Conservation (phyloP, 1,284 basidiomycete species). For the Ganoderma leucocontextum region DNA sequence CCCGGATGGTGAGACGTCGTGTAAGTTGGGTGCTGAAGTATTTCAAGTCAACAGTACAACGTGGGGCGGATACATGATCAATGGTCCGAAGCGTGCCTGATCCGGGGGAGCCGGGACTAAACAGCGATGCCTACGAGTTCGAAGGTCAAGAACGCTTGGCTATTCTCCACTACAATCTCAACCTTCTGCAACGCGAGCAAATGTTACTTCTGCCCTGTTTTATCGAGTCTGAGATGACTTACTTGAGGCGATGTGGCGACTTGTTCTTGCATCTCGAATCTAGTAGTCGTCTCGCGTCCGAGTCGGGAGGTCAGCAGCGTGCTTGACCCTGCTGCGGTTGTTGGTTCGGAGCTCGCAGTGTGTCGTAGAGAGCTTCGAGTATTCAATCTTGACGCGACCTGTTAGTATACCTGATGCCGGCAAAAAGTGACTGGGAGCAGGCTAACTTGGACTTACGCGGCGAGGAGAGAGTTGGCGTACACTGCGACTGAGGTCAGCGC, state of each 20-base stretch:
- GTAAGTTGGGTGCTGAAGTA: too few relatives aligned
- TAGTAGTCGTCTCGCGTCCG: background rate
- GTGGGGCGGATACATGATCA: too few relatives aligned
- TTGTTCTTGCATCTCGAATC: background rate
- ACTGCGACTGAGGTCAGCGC: constrained; percentile 7
- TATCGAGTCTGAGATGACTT: background rate
- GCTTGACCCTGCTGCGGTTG: background rate
- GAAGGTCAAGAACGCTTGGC: background rate
- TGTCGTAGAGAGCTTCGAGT: constrained; percentile 14
- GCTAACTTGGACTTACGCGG: constrained; percentile 15
- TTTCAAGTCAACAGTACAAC: background rate
- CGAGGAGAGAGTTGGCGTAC: constrained; percentile 26
- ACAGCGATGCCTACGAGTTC: constrained; percentile 1
- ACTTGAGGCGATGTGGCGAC: background rate
- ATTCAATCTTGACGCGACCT: constrained; percentile 9
- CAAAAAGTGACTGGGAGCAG: background rate
- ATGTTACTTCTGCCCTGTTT: background rate
- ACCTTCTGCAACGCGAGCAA: background rate
- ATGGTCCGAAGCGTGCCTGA: background rate
- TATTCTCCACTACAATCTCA: background rate
- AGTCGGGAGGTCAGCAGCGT: too few relatives aligned
- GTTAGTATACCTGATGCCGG: too few relatives aligned
- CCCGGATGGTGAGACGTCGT: too few relatives aligned
- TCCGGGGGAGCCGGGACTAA: background rate
- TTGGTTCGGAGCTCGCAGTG: background rate